phyloP scores from a whole-genome alignment of 2,329 filamentous ascomycete genomes.

The Cadophora malorum region DNA sequence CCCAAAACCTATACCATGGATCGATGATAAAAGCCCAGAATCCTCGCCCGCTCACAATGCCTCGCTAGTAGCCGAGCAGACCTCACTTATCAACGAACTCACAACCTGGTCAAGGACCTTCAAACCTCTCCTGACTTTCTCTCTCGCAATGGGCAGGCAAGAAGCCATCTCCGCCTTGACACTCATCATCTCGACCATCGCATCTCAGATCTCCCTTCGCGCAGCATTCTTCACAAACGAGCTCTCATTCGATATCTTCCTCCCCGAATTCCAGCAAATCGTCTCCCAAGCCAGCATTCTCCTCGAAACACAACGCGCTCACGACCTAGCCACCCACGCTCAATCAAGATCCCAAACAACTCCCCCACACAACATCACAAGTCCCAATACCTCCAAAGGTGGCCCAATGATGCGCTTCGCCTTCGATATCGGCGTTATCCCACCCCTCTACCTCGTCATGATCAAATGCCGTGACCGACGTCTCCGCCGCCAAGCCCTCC shows the following conservation, averaged over 20 bases:
- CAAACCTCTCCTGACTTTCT: slow-evolving; percentile 22
- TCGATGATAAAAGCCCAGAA: slow-evolving; percentile 30
- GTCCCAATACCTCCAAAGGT: not conserved
- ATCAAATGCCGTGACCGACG: slow-evolving; percentile 65
- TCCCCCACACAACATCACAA: not conserved
- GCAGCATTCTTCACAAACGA: slow-evolving; percentile 32
- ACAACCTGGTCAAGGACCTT: slow-evolving; percentile 29
- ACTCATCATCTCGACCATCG: slow-evolving; percentile 26
- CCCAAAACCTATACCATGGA: slow-evolving; percentile 30
- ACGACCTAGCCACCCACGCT: not conserved
- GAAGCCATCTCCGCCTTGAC: slow-evolving; percentile 34
- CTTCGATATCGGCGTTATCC: slow-evolving; percentile 66
- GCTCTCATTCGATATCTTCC: slow-evolving; percentile 31
- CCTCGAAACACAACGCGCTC: slow-evolving; percentile 25
- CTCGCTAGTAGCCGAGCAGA: slow-evolving; percentile 25
- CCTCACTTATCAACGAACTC: slow-evolving; percentile 27
- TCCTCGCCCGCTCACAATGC: slow-evolving; percentile 20
- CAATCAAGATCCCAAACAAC: slow-evolving; percentile 1
- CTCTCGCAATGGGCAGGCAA: slow-evolving; percentile 18
- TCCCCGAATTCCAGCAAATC: slow-evolving; percentile 30
- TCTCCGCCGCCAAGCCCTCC: slow-evolving; percentile 65
- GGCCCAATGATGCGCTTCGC: slow-evolving; percentile 53
- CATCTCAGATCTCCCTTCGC: slow-evolving; percentile 30
- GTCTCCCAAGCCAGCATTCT: slow-evolving; percentile 24
- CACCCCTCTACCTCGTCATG: slow-evolving; percentile 67